These are phyloP conservation scores for Adansonia rubrostipa DNA, from an alignment of 441 rosid species.

Conservation along the genomic window DNA sequence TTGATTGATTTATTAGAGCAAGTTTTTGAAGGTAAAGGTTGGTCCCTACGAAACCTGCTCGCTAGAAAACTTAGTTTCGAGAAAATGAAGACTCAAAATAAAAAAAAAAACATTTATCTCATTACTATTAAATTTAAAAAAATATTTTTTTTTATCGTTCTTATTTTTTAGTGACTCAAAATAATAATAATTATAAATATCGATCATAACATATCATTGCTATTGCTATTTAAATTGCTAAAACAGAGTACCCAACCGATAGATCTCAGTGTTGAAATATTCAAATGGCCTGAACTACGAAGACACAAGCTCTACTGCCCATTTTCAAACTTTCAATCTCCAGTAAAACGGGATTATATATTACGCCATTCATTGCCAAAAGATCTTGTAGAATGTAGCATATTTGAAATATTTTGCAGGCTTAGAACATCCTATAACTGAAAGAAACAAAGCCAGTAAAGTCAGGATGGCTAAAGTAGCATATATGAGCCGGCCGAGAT, in stretches of 20 bases:
- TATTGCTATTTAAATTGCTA: no score
- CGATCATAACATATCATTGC: no score
- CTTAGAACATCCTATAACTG: conserved; percentile 22
- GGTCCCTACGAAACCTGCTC: no score
- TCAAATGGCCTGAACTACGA: neutral
- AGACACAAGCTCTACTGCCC: neutral
- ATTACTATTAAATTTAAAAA: no score
- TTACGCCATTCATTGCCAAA: neutral
- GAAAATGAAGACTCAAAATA: no score
- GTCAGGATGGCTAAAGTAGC: neutral
- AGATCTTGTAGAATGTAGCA: conserved; percentile 17
- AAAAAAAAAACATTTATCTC: no score
- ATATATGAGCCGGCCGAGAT: neutral
- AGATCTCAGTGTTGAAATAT: neutral
- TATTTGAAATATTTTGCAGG: conserved; percentile 9
- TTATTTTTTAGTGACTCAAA: no score
- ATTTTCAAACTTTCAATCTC: neutral
- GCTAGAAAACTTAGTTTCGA: no score
- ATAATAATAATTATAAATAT: no score
- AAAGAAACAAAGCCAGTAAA: conserved; percentile 35
- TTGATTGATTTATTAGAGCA: no score
- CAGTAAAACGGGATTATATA: neutral
- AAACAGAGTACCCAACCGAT: neutral
- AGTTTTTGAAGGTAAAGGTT: no score
- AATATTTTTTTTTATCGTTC: no score